phyloP scores from a whole-genome alignment of 2,329 filamentous ascomycete species.

The Fusarium stilboides region DNA sequence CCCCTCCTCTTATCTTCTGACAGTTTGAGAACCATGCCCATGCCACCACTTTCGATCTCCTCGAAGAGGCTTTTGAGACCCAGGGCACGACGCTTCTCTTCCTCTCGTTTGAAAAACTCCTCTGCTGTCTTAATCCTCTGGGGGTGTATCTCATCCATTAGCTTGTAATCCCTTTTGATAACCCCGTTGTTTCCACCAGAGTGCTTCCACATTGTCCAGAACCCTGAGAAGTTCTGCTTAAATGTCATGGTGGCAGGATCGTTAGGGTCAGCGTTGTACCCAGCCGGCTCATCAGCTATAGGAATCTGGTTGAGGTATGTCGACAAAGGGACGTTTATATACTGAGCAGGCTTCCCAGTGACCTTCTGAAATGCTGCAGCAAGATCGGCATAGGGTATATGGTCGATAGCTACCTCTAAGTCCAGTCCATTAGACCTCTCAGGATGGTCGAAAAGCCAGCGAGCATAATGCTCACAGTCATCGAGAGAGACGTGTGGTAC shows the following conservation, averaged over 20 bases:
- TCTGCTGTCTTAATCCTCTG: conserved; percentile 16
- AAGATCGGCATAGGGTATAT: conserved; percentile 7
- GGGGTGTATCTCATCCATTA: conserved; percentile 33
- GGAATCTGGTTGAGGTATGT: not conserved
- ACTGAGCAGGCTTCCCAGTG: conserved; percentile 25
- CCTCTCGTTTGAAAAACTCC: conserved; percentile 15
- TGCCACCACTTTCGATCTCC: fast-evolving
- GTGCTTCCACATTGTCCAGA: conserved; percentile 28
- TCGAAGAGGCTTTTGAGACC: not conserved
- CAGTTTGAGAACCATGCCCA: fast-evolving
- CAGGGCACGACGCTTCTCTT: conserved; percentile 1
- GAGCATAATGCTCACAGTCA: conserved; percentile 32
- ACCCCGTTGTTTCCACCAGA: conserved; percentile 22
- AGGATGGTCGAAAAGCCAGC: conserved; percentile 24
- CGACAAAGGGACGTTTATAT: conserved; percentile 3
- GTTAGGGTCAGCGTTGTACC: conserved; percentile 4
- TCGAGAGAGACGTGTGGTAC: conserved; percentile 27
- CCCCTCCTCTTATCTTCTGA: not conserved
- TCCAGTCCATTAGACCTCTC: conserved; percentile 13
- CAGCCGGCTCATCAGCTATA: fast-evolving
- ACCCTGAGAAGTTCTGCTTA: conserved; percentile 23
- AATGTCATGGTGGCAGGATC: conserved; percentile 25
- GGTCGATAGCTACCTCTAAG: conserved; percentile 26
- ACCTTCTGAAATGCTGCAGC: conserved; percentile 26
- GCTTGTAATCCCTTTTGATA: conserved; percentile 18